Evolutionary conservation across 495 filamentous ascomycete species (phyloP).

Genomic region (Chaetomium tenue): DNA sequence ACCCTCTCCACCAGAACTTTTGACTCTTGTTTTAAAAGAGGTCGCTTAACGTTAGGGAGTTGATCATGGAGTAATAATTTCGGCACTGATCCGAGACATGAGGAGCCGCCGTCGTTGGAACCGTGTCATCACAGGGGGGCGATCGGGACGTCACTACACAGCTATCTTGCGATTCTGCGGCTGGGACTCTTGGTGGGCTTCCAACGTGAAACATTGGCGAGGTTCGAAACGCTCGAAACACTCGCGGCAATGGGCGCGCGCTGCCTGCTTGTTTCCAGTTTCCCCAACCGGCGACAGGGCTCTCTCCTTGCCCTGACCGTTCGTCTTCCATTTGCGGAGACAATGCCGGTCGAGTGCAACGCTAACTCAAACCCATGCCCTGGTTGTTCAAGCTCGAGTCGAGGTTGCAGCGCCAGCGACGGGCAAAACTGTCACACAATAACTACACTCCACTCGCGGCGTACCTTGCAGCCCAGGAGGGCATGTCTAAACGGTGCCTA

Average conservation of each 20-base stretch:
- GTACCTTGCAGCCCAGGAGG: slow-evolving; percentile 17
- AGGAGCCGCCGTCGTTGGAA: background rate
- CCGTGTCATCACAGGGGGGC: background rate
- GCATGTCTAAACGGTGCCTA: slow-evolving; percentile 12
- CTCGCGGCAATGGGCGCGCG: slow-evolving; percentile 18
- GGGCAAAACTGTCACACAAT: slow-evolving; percentile 16
- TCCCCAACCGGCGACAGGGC: slow-evolving; percentile 11
- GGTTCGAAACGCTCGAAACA: slow-evolving; percentile 16
- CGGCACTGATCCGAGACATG: slow-evolving; percentile 18
- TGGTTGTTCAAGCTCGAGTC: slow-evolving; percentile 7
- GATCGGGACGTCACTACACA: background rate
- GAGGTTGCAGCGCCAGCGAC: slow-evolving; percentile 23
- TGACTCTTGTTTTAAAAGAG: background rate
- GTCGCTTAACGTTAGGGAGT: slow-evolving; percentile 5
- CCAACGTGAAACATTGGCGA: slow-evolving; percentile 11
- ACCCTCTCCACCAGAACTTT: background rate
- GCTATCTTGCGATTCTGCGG: background rate
- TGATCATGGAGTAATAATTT: slow-evolving; percentile 9
- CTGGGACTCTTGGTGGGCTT: background rate
- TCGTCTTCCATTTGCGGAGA: slow-evolving; percentile 16
- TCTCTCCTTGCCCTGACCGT: background rate
- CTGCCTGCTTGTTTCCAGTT: slow-evolving; percentile 17
- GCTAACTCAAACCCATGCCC: background rate
- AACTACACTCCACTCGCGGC: background rate
- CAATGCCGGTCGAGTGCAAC: slow-evolving; percentile 2